These are phyloP conservation scores for Pseudozyma hubeiensis DNA, from an alignment of 1,284 basidiomycete species.

Conservation along the genomic window DNA sequence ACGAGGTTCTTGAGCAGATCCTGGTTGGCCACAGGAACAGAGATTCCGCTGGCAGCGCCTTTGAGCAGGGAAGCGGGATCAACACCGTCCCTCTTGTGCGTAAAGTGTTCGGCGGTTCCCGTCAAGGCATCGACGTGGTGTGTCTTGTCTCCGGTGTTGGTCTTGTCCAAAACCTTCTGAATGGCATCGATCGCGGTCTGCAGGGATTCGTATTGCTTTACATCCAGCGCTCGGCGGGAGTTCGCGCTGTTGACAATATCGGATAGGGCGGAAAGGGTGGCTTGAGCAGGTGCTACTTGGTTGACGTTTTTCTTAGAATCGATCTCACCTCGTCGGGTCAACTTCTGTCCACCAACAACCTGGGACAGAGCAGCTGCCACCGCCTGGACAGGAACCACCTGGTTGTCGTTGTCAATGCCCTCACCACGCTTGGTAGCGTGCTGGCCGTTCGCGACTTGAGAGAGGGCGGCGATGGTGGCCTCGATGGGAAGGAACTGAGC, in stretches of 20 bases:
- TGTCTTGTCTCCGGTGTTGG: slow-evolving; percentile 37
- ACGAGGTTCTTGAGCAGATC: slow-evolving; percentile 28
- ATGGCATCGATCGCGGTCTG: slow-evolving; percentile 34
- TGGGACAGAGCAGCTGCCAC: slow-evolving; percentile 42
- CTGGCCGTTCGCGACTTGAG: slow-evolving; percentile 27
- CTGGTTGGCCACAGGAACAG: slow-evolving; percentile 40
- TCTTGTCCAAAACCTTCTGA: slow-evolving; percentile 39
- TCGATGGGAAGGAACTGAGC: slow-evolving; percentile 30
- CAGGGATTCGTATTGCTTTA: slow-evolving; percentile 43
- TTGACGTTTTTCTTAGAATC: slow-evolving; percentile 23
- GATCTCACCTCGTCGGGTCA: slow-evolving; percentile 48
- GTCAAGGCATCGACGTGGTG: slow-evolving; percentile 47
- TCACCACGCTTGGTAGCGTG: slow-evolving; percentile 25
- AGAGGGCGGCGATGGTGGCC: slow-evolving; percentile 33
- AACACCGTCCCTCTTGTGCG: slow-evolving; percentile 12
- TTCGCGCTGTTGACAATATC: slow-evolving; percentile 53
- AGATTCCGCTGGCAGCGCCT: slow-evolving; percentile 28
- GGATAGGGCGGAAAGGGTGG: slow-evolving; percentile 50
- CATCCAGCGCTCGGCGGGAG: slow-evolving; percentile 55
- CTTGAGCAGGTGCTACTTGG: slow-evolving; percentile 53
- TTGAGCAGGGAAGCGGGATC: slow-evolving; percentile 27
- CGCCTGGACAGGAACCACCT: slow-evolving; percentile 38
- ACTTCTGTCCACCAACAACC: slow-evolving; percentile 35
- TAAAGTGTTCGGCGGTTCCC: slow-evolving; percentile 36
- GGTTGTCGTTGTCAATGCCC: slow-evolving; percentile 28